Evolutionary conservation across 148 eudicot species (phyloP).

Genomic region (Silene uniflora): DNA sequence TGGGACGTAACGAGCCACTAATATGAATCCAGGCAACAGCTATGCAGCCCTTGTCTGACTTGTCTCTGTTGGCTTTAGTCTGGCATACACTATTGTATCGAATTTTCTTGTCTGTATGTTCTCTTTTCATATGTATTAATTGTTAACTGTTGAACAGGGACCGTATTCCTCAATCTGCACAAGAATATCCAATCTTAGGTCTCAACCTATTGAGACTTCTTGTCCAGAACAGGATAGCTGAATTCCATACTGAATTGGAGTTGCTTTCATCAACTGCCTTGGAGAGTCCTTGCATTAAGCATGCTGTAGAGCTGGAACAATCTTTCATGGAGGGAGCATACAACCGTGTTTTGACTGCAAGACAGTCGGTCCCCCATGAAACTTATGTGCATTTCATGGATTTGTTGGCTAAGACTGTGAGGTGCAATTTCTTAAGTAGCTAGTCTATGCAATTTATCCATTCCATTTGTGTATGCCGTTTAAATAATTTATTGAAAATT

Average conservation of each 20-base stretch:
- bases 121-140: background rate
- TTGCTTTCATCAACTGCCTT: conserved; percentile 70
- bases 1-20: background rate
- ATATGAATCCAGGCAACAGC: background rate
- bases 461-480: background rate
- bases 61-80: background rate
- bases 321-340: conserved; percentile 99
- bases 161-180: conserved; percentile 65
- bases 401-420: conserved; percentile 89
- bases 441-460: background rate
- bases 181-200: conserved; percentile 79
- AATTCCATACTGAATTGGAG: conserved; percentile 87
- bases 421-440: conserved; percentile 37
- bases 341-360: conserved; percentile 92
- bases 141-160: conserved; percentile 41
- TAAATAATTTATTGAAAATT: conserved; percentile 10
- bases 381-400: conserved; percentile 93
- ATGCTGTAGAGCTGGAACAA: conserved; percentile 91
- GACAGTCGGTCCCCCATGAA: conserved; percentile 90
- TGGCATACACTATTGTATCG: background rate
- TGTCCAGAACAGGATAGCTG: conserved; percentile 89
- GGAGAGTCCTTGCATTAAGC: conserved; percentile 83
- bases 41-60: background rate
- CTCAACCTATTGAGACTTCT: conserved; percentile 89
- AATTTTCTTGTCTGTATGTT: background rate